Evolutionary conservation across 768 basidiomycete species (phyloP).

Genomic region (Lepiota subincarnata): DNA sequence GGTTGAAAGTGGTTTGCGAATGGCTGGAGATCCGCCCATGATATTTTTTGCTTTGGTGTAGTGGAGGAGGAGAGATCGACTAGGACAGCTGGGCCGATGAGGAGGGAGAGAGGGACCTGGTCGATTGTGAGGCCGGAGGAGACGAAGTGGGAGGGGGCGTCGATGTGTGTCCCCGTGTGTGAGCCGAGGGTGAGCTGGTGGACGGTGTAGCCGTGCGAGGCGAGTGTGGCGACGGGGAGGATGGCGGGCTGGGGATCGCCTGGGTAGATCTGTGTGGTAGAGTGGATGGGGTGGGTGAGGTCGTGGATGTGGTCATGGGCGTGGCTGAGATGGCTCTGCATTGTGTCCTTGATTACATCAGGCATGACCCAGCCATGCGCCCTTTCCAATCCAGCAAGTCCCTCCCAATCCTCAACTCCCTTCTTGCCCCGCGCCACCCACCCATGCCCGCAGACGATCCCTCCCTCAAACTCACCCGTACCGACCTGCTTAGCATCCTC

Average conservation of each 20-base stretch:
- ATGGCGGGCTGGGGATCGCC: conserved; percentile 49
- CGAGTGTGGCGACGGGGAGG: conserved; percentile 33
- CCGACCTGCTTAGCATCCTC: conserved; percentile 22
- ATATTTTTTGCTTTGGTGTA: conserved; percentile 44
- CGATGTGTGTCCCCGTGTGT: conserved; percentile 78
- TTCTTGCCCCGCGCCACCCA: conserved; percentile 27
- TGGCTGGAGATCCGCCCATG: conserved; percentile 46
- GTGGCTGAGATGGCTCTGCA: too few relatives aligned
- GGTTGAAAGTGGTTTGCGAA: conserved; percentile 32
- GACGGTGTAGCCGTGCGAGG: conserved; percentile 46
- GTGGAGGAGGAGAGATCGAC: conserved; percentile 46
- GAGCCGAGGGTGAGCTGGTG: conserved; percentile 54
- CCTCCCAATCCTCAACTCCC: too few relatives aligned
- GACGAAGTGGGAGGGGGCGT: conserved; percentile 74
- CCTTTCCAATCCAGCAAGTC: too few relatives aligned
- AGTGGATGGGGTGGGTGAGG: conserved; percentile 48
- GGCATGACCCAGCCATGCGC: too few relatives aligned
- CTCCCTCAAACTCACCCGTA: conserved; percentile 16
- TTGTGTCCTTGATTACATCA: not conserved
- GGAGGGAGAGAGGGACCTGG: conserved; percentile 46
- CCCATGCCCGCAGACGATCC: conserved; percentile 10
- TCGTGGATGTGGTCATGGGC: conserved; percentile 35
- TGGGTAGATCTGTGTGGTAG: conserved; percentile 46
- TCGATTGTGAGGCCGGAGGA: conserved; percentile 52
- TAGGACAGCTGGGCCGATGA: conserved; percentile 53